These are phyloP conservation scores for Russula griseocarnosa DNA, from an alignment of 768 basidiomycete genomes.

Conservation along the genomic window DNA sequence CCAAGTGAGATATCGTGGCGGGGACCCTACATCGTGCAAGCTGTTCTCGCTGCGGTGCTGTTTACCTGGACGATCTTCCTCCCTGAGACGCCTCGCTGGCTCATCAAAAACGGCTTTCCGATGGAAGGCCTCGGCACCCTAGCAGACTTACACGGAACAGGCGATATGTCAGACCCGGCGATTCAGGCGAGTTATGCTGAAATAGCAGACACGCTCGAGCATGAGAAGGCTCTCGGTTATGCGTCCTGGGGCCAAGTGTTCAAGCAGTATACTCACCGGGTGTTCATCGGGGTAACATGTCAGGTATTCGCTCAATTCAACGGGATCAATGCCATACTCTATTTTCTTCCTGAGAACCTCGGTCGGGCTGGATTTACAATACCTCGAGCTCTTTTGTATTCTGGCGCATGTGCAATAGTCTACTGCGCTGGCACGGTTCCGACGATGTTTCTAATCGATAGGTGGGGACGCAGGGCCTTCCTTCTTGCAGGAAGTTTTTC, in stretches of 20 bases:
- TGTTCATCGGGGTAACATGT: conserved; percentile 49
- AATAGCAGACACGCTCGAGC: conserved; percentile 41
- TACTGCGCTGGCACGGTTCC: conserved; percentile 51
- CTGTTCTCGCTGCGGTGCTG: conserved; percentile 46
- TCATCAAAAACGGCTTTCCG: conserved; percentile 50
- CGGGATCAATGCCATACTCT: conserved; percentile 55
- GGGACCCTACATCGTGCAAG: conserved; percentile 53
- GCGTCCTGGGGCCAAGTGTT: conserved; percentile 49
- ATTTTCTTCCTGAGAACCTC: conserved; percentile 53
- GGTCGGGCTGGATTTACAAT: conserved; percentile 48
- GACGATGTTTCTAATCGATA: conserved; percentile 52
- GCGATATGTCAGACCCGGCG: conserved; percentile 42
- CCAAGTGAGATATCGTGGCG: conserved; percentile 51
- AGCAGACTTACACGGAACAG: conserved; percentile 54
- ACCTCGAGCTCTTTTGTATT: conserved; percentile 43
- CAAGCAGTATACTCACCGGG: conserved; percentile 47
- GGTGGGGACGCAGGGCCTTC: conserved; percentile 48
- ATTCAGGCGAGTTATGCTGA: conserved; percentile 46
- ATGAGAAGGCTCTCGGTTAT: conserved; percentile 40
- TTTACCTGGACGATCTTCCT: conserved; percentile 46
- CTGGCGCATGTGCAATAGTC: conserved; percentile 45
- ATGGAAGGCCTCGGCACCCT: conserved; percentile 48
- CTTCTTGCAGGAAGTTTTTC: conserved; percentile 46
- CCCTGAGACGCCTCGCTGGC: conserved; percentile 53
- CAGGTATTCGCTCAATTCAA: conserved; percentile 54